Evolutionary conservation across 331 rosid species (phyloP), one percentile per base, ranked within the genome.

Genomic region (Saraca asoca): DNA sequence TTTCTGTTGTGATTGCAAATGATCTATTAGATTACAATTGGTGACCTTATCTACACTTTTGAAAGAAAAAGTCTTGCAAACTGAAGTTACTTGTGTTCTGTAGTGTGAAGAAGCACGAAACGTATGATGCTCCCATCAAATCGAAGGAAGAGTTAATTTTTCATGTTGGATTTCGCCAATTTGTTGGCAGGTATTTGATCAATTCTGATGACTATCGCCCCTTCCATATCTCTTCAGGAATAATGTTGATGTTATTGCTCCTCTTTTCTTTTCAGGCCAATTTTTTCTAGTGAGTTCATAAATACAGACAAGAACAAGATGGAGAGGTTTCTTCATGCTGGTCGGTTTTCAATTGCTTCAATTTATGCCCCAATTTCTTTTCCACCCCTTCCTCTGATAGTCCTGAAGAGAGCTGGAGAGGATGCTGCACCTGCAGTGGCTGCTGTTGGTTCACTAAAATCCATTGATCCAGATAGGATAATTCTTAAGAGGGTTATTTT

Each of bases 291-390:
- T 46, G 96, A 94, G 70, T 83, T 75, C 83, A 84, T 88, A 49
- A 88, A 83, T 70, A 84, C 96, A 0, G 85, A 94, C 83, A 94
- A 94, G 91, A 85, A 83, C 86, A 94, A 94, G 80, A 84, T 94
- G 99, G 99, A 94, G 84, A 88, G 97, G 78, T 94, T 94, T 85
- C 99, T 94, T 72, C 99, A 88, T 85, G 77, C 85, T 24, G 99
- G 99, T 51, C 83, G 87, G 19, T 94, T 90, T 75, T 84, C 91
- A 39, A 75, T 90, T 17, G 99, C 97, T n/a, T 90, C 99, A 41
- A 74, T 90, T 59, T 94, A 81, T 74, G 99, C 96, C 53, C 97
- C 99, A 41, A 77, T 94, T 70, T 86, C 97, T 12, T 90, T 94
- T 74, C 95, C 95, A 51, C 84, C 90, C 19, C 91, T 88, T 86